A percentile compares a stretch with the other conserved stretches of the same genome.
These are phyloP conservation scores for Solanum pimpinellifolium DNA, from an alignment of 257 asterid species.

Conservation along the genomic window DNA sequence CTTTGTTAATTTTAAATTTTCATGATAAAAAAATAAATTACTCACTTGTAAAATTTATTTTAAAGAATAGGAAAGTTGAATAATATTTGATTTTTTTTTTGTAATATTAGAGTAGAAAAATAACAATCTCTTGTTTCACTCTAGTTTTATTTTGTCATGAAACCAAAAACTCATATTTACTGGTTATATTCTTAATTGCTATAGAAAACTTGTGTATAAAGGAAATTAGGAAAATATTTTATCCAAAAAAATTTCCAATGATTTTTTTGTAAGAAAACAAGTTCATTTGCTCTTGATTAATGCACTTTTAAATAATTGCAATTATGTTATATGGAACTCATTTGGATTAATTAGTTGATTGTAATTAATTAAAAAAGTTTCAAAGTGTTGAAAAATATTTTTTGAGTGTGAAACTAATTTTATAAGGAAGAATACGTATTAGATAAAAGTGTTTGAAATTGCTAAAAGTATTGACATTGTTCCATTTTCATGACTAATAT, in stretches of 20 bases:
- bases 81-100: background rate
- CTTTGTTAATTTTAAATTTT: background rate
- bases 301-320: background rate
- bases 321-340: background rate
- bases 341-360: background rate
- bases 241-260: background rate
- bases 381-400: background rate
- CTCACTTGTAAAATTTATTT: background rate
- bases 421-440: background rate
- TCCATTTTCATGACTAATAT: background rate
- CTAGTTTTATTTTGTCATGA: background rate
- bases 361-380: background rate
- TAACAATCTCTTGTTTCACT: background rate
- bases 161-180: background rate
- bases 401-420: background rate
- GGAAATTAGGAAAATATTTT: background rate
- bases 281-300: background rate
- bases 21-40: background rate
- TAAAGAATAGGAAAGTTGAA: background rate
- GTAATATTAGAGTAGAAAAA: background rate
- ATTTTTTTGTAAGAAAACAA: background rate
- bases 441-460: background rate
- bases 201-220: background rate
- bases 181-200: background rate
- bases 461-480: background rate